Base-by-base conservation (phyloP, 495 filamentous ascomycete species). In the Penicillium waksmanii region DNA sequence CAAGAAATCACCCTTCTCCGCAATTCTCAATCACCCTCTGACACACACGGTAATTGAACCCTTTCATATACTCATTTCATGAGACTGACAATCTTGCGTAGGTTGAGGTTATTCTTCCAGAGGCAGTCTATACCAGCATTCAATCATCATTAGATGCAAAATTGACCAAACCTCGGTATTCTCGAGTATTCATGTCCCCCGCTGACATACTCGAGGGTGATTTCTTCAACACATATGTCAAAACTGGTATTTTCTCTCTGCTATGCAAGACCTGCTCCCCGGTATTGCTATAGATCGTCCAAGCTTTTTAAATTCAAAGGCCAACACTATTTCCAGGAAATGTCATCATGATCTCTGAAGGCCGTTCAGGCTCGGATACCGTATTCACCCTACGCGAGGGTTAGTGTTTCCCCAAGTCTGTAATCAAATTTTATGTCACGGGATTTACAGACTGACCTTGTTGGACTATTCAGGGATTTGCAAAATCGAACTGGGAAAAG, bases 291-390 rank as follows among this genome's bases (percentile, higher is more conserved):
- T 40, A 21, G 10, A 35, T 10, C 36, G 43, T 21, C 15, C n/a
- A 5, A 25, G 6, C 18, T 9, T 15, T 17, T 46, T n/a, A 10
- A 34, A 40, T 23, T n/a, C 18, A 27, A 21, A 36, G 55, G 10
- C 23, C 33, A 9, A 43, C 50, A 66, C 48, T 21, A 4, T 23
- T 12, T 23, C 23, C 56, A 96, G 94, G 95, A 18, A 89, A 92
- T 69, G 80, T 96, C 61, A 71, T 96, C 67, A 95, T 98, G 91
- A 85, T 96, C 15, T 97, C 96, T 0, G 89, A 96, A 69, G 95
- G 95, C 27, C 81, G 84, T 21, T 77, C 85, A 42, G 90, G 87
- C n/a, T 82, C 89, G 10, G 92, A 96, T 66, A 92, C 91, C 68
- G 79, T 91, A 3, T 96, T 89, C 67, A 85, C 83, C 0, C 75